Evolutionary conservation across 805 yeast genomes (phyloP), one percentile per base, ranked within the genome.

Genomic region (Metschnikowia noctiluminum): DNA sequence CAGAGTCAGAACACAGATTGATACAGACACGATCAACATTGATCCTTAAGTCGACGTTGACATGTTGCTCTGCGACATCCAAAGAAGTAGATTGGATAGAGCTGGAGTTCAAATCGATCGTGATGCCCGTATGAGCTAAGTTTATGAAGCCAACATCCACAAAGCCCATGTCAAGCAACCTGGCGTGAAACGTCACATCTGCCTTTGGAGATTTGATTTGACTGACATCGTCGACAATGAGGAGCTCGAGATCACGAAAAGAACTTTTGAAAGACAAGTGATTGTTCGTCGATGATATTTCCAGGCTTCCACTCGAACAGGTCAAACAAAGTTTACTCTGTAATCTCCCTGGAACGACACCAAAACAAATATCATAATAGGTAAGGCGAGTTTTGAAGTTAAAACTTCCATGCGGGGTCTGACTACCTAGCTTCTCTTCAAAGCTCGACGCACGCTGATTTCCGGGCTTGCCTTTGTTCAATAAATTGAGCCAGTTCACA

Each of bases 1-100:
- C 76, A 0, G 97, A 89, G 62, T 91, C 98, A 1, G 96, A 92
- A 69, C 97, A 90, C 2, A 84, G 49, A 27, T 81, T 82, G 1
- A 85, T 40, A 16, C 68, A 71, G 13, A 77, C 62, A 14, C 68
- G 68, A 48, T 81, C 87, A 7, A 80, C 53, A 44, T 73, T 74
- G 9, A 82, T 59, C 41, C 76, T 77, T 30, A 83, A 40, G 42
- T 76, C 80, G 2, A 78, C 46, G 1, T 66, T 38, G 0, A 78
- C 57, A 26, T 60, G 39, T 38, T 54, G 58, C 8, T 45, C 41
- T 4, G 40, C 13, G 12, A 27, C 8, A 31, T 3, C 13, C 31
- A 11, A 28, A 6, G 9, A 14, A 11, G 14, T 31, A 11, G 31
- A 13, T 28, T 28, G 11, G 8, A 30, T 35, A 26, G 32, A 40